Conservation (phyloP, 352 stramenopile genomes). For the Pythium chondricola region DNA sequence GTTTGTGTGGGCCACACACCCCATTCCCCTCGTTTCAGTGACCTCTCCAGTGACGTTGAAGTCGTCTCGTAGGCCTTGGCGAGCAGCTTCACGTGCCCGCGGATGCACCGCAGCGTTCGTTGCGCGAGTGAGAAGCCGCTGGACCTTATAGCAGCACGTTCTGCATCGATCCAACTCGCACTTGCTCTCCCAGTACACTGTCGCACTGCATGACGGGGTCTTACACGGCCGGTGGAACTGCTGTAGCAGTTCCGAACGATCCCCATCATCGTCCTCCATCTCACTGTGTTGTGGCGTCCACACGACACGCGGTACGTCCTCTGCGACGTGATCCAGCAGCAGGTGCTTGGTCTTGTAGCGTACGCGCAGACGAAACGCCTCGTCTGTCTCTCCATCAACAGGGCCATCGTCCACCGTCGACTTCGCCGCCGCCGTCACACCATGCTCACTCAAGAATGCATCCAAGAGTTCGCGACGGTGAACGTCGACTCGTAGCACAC, state of each 20-base stretch:
- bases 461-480: conserved; percentile 1
- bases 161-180: conserved; percentile 49
- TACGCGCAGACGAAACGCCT: conserved; percentile 53
- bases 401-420: background rate
- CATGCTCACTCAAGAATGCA: background rate
- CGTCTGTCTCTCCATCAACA: conserved; percentile 21
- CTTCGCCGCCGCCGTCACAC: background rate
- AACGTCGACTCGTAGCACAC: no score
- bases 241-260: conserved; percentile 2
- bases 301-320: conserved; percentile 33
- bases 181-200: conserved; percentile 28
- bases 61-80: conserved; percentile 2
- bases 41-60: conserved; percentile 4
- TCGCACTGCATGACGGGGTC: conserved; percentile 26
- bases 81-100: conserved; percentile 7
- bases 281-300: conserved; percentile 45
- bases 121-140: conserved; percentile 30
- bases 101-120: conserved; percentile 8
- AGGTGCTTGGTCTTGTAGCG: conserved; percentile 52
- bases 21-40: background rate
- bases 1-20: conserved; percentile 13
- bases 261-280: background rate
- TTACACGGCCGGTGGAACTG: conserved; percentile 21
- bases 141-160: conserved; percentile 64
- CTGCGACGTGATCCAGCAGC: conserved; percentile 36